Evolutionary conservation across 805 yeast genomes (phyloP).

Genomic region (Kuraishia cidri): DNA sequence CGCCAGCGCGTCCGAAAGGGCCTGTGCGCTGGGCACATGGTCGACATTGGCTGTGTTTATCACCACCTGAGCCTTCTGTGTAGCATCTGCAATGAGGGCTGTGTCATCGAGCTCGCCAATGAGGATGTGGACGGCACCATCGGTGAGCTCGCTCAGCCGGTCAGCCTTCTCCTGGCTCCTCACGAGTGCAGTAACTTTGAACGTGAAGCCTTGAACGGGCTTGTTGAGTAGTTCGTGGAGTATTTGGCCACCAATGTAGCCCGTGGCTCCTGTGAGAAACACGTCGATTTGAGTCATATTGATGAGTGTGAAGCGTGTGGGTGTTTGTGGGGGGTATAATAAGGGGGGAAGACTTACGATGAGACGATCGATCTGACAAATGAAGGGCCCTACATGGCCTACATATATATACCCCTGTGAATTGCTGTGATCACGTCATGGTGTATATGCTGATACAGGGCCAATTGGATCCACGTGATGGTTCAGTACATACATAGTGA

Average conservation of each 20-base stretch:
- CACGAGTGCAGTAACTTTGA: constrained; percentile 1
- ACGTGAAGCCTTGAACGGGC: not conserved
- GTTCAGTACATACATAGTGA: no score
- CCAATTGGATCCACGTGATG: no score
- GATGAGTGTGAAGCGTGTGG: no score
- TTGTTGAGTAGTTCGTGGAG: not conserved
- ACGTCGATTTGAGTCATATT: no score
- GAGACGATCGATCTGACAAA: no score
- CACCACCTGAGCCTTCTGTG: not conserved
- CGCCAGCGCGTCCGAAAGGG: constrained; percentile 2
- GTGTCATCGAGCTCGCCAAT: not conserved
- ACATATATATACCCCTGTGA: no score
- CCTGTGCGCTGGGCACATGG: constrained; percentile 5
- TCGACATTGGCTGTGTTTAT: constrained; percentile 1
- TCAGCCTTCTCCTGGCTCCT: not conserved
- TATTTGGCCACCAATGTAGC: constrained; percentile 1
- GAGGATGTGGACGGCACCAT: not conserved
- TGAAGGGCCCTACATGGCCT: no score
- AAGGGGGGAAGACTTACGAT: no score
- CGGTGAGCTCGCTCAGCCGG: not conserved
- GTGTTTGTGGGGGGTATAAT: no score
- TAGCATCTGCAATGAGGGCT: not conserved
- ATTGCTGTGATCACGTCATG: no score
- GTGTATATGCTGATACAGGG: no score
- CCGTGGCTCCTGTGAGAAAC: not conserved